A percentile compares a stretch with the other conserved stretches of the same genome.
Evolutionary conservation across 106 monocot species (phyloP).

Genomic region (Posidonia australis): DNA sequence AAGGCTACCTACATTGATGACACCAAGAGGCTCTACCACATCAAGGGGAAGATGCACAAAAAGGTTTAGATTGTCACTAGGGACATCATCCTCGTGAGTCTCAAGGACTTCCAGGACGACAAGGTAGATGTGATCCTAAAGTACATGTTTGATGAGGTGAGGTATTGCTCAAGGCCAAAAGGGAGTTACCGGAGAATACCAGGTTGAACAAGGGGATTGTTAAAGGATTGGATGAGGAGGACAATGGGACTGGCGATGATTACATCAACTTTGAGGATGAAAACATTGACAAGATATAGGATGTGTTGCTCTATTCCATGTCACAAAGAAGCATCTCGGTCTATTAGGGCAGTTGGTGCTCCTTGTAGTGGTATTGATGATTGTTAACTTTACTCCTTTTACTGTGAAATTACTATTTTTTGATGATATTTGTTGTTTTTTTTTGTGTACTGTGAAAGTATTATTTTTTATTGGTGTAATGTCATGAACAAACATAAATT

Average conservation of each 20-base stretch:
- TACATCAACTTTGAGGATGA: conserved; percentile 68
- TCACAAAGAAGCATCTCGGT: too few species aligned
- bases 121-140: conserved; percentile 67
- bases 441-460: too few species aligned
- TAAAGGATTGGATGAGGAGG: too few species aligned
- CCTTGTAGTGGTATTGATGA: too few species aligned
- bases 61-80: conserved; percentile 64
- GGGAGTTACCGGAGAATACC: conserved; percentile 46
- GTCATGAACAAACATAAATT: too few species aligned
- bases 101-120: conserved; percentile 64
- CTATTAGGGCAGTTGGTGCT: too few species aligned
- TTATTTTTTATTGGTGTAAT: too few species aligned
- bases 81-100: conserved; percentile 54
- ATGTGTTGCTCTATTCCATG: too few species aligned
- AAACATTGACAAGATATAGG: conserved; percentile 54
- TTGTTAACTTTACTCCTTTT: too few species aligned
- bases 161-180: conserved; percentile 55
- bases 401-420: too few species aligned
- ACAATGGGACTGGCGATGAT: conserved; percentile 37
- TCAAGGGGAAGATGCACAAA: conserved; percentile 68
- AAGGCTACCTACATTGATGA: conserved; percentile 56
- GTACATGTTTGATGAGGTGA: conserved; percentile 65
- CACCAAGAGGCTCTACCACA: conserved; percentile 51
- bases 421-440: too few species aligned
- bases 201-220: conserved; percentile 56